Evolutionary conservation across 2,329 filamentous ascomycete genomes (phyloP).

Genomic region (Aspergillus sp.): DNA sequence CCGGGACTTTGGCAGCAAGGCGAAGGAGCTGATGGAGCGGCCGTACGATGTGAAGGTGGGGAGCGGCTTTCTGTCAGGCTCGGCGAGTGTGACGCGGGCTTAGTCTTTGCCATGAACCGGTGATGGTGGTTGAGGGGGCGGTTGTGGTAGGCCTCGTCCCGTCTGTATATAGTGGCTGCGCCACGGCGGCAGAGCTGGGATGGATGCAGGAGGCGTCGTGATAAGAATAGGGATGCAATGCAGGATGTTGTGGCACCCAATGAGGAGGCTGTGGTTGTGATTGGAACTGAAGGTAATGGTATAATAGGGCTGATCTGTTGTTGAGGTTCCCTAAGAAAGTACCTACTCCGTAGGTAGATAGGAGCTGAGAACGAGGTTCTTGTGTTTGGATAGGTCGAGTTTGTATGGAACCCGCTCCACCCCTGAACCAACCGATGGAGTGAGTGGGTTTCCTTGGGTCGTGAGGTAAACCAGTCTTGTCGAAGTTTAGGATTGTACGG

Average conservation of each 20-base stretch:
- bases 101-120: conserved; percentile 5
- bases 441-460: not conserved
- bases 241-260: not conserved
- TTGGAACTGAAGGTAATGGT: not conserved
- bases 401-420: not conserved
- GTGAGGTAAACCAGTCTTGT: not conserved
- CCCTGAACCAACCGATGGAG: not conserved
- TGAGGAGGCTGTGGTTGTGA: not conserved
- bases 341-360: too few species aligned
- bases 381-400: not conserved
- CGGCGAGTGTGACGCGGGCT: conserved; percentile 22
- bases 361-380: not conserved
- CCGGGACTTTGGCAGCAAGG: conserved; percentile 19
- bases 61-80: conserved; percentile 16
- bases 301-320: not conserved
- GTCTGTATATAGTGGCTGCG: too few species aligned
- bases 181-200: not conserved
- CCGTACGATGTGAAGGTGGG: conserved; percentile 25
- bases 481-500: too few species aligned
- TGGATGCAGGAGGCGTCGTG: not conserved
- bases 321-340: too few species aligned
- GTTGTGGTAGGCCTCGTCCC: not conserved
- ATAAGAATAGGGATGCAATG: not conserved
- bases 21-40: conserved; percentile 18
- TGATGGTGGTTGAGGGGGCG: not conserved